These are phyloP conservation scores for Solanum corneliomulleri DNA, from an alignment of 257 asterid species.

Conservation along the genomic window DNA sequence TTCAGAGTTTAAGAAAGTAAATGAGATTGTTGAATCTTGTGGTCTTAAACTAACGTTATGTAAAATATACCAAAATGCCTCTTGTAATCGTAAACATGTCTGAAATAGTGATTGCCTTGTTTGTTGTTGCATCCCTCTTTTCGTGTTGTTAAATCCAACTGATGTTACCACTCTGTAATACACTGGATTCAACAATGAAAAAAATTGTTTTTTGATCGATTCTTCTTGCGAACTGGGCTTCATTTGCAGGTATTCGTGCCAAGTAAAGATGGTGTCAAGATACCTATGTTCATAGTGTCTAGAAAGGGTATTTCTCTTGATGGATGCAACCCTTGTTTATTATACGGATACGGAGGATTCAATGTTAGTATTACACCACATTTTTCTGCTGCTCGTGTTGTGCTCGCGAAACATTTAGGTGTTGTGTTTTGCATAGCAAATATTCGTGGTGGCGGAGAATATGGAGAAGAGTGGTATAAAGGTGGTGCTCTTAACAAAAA, in stretches of 20 bases:
- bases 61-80: not conserved
- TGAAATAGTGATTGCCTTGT: not conserved
- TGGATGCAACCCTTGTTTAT: conserved; percentile 82
- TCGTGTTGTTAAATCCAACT: not conserved
- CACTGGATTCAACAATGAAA: not conserved
- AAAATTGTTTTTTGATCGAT: not conserved
- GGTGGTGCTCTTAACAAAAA: conserved; percentile 73
- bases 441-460: conserved; percentile 98
- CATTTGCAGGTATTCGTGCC: conserved; percentile 60
- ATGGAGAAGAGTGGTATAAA: conserved; percentile 98
- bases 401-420: conserved; percentile 60
- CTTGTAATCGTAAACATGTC: not conserved
- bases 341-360: conserved; percentile 88
- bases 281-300: conserved; percentile 78
- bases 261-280: conserved; percentile 67
- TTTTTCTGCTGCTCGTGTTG: conserved; percentile 49
- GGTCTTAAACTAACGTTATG: not conserved
- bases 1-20: not conserved
- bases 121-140: not conserved
- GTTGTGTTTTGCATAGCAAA: conserved; percentile 68
- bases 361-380: conserved; percentile 62
- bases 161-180: not conserved
- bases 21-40: too few relatives aligned
- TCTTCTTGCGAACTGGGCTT: not conserved
- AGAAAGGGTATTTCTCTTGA: conserved; percentile 62